These are phyloP conservation scores for Penicillium sp. DNA, from an alignment of 2,329 filamentous ascomycete species.

Conservation along the genomic window DNA sequence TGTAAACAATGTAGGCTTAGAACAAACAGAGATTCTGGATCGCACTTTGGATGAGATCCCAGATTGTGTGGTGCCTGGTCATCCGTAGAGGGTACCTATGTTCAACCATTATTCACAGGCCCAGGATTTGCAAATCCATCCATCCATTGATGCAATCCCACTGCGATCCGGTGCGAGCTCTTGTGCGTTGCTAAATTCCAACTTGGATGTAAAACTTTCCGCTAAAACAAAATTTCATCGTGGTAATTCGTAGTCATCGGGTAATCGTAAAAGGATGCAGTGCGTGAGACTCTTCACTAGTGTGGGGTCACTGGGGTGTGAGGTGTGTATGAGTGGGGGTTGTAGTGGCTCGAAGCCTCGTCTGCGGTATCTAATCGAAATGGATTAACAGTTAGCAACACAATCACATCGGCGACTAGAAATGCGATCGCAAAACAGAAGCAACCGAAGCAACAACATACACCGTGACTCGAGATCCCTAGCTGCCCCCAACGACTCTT, in stretches of 20 bases:
- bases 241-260: not conserved
- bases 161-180: not conserved
- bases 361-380: slow-evolving; percentile 15
- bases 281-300: not conserved
- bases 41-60: not conserved
- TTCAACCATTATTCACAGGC: not conserved
- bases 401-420: not conserved
- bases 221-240: not conserved
- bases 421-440: not conserved
- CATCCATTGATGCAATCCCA: not conserved
- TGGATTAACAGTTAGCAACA: slow-evolving; percentile 6
- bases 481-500: slow-evolving; percentile 20
- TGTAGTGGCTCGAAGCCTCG: slow-evolving; percentile 13
- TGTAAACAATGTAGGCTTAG: no score
- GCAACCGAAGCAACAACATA: slow-evolving; percentile 9
- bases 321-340: slow-evolving; percentile 7
- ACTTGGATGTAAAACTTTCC: not conserved
- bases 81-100: not conserved
- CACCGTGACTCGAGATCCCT: slow-evolving; percentile 29
- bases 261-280: not conserved
- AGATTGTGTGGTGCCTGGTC: not conserved
- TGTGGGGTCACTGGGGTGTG: not conserved
- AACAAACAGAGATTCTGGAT: no score
- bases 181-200: not conserved
- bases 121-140: slow-evolving; percentile 1